Percentiles rank a stretch among this genome's conserved stretches.
phyloP scores from a whole-genome alignment of 2,329 filamentous ascomycete genomes.

The Fusarium sp. region DNA sequence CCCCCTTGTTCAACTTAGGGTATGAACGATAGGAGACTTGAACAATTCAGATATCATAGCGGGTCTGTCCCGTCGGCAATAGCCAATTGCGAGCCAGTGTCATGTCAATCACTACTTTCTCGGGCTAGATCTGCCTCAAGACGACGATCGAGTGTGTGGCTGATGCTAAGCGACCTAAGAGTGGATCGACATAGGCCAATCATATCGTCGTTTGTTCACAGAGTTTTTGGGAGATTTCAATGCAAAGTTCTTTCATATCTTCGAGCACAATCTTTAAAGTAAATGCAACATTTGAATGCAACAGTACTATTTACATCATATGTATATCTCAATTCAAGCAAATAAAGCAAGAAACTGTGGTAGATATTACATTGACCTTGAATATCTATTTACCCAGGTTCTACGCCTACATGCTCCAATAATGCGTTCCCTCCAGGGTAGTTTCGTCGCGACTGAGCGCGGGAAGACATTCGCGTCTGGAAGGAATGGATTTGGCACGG shows the following conservation, averaged over 20 bases:
- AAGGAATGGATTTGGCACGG: neutral
- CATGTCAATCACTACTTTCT: neutral
- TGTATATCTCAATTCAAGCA: rapidly evolving
- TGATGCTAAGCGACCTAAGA: too few relatives aligned
- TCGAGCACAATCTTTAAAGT: too few relatives aligned
- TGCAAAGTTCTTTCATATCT: too few relatives aligned
- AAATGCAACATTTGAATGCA: neutral
- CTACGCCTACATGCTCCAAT: rapidly evolving
- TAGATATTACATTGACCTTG: too few relatives aligned
- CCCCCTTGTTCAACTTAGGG: too few relatives aligned
- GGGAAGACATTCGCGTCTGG: neutral
- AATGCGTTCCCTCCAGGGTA: neutral
- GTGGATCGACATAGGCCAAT: too few relatives aligned
- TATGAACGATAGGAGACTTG: neutral
- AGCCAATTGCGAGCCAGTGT: rapidly evolving
- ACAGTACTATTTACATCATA: neutral
- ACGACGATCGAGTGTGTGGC: too few relatives aligned
- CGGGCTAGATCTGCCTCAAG: too few relatives aligned
- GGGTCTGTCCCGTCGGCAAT: too few relatives aligned
- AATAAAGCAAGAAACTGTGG: neutral
- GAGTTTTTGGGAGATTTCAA: too few relatives aligned
- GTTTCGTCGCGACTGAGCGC: neutral
- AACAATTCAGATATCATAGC: neutral
- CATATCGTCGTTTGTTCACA: too few relatives aligned
- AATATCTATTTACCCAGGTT: neutral